Percentiles rank a stretch among this genome's conserved stretches.
Evolutionary conservation across 169 alveolate species (phyloP).

Genomic region (Fabrea salina): DNA sequence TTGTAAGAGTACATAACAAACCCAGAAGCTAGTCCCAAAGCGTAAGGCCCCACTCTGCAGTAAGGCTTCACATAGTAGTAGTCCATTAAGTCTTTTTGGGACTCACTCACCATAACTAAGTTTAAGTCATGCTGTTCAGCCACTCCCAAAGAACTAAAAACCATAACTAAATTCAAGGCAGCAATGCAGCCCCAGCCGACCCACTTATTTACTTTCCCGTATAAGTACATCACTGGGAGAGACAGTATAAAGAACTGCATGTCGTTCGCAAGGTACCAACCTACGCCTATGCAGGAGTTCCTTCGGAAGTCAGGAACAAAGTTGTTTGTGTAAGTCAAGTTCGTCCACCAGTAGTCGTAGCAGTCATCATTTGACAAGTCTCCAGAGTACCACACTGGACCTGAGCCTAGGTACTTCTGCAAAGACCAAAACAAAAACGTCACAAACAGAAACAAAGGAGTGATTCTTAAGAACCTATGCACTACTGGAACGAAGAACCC

Average conservation of each 20-base stretch:
- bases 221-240: neutral
- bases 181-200: neutral
- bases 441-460: constrained; percentile 36
- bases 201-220: neutral
- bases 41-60: constrained; percentile 39
- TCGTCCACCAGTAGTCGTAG: constrained; percentile 57
- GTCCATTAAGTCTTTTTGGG: too few relatives aligned
- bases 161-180: neutral
- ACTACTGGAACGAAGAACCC: neutral
- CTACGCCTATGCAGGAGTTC: constrained; percentile 33
- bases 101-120: too few relatives aligned
- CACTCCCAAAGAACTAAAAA: neutral
- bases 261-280: constrained; percentile 52
- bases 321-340: constrained; percentile 44
- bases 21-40: constrained; percentile 34
- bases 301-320: constrained; percentile 36
- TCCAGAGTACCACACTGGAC: constrained; percentile 52
- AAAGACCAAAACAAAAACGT: constrained; percentile 36
- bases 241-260: constrained; percentile 44
- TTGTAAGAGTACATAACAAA: neutral
- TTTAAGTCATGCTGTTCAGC: too few relatives aligned
- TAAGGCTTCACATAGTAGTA: constrained; percentile 45
- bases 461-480: constrained; percentile 34
- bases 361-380: neutral
- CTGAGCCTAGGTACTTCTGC: constrained; percentile 44